These are phyloP conservation scores for Umbelopsis vinacea DNA, from an alignment of 192 early-diverging fungal genomes.

Conservation along the genomic window DNA sequence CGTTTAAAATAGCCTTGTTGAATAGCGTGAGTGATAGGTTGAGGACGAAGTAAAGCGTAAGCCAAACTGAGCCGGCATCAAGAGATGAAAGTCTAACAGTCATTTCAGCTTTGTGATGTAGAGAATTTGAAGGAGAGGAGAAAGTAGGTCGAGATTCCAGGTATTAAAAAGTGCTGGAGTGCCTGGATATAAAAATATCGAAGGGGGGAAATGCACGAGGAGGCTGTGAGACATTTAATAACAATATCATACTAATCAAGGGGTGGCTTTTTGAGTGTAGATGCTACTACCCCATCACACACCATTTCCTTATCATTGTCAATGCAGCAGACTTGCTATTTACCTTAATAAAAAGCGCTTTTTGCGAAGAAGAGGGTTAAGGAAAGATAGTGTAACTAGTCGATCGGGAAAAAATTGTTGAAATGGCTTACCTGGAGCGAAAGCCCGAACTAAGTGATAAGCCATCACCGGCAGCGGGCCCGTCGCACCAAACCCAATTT, in stretches of 20 bases:
- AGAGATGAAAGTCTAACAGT: slow-evolving; percentile 25
- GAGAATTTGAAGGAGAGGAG: slow-evolving; percentile 22
- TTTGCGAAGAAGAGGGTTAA: background rate
- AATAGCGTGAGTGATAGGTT: slow-evolving; percentile 82
- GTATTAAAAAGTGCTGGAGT: slow-evolving; percentile 1
- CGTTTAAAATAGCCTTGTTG: slow-evolving; percentile 80
- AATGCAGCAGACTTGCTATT: background rate
- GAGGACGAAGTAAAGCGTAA: slow-evolving; percentile 72
- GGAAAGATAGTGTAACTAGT: slow-evolving; percentile 3
- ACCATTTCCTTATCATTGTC: background rate
- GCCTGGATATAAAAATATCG: slow-evolving; percentile 22
- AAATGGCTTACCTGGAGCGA: background rate
- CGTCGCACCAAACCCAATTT: slow-evolving; percentile 10
- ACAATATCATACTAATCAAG: background rate
- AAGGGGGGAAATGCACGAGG: slow-evolving; percentile 19
- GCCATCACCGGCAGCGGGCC: background rate
- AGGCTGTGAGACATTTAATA: slow-evolving; percentile 14
- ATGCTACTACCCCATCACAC: background rate
- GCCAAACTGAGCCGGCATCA: slow-evolving; percentile 59
- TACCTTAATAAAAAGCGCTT: background rate
- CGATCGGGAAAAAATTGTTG: background rate
- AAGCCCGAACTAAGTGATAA: slow-evolving; percentile 1
- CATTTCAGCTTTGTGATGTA: slow-evolving; percentile 18
- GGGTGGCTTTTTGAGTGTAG: background rate
- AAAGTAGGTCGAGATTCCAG: slow-evolving; percentile 22